These are phyloP conservation scores for Fraxinus angustifolia DNA, from an alignment of 305 asterid genomes.

Conservation along the genomic window DNA sequence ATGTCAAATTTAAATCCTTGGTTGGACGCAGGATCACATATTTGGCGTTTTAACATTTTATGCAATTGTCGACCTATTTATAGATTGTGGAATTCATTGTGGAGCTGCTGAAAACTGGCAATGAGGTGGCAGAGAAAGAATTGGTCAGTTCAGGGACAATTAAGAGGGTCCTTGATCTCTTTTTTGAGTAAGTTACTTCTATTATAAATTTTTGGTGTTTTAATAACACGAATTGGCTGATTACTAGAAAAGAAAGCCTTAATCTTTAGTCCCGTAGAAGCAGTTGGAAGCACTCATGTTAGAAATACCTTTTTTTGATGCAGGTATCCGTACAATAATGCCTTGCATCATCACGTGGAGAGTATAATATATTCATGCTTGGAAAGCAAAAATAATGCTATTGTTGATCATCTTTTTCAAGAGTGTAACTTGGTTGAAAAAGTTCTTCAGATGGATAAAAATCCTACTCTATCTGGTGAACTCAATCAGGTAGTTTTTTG, in stretches of 20 bases:
- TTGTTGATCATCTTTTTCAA: constrained; percentile 66
- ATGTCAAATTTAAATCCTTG: neutral
- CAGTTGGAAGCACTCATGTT: constrained; percentile 1
- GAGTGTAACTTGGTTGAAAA: constrained; percentile 74
- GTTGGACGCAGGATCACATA: neutral
- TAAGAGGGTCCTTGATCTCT: constrained; percentile 74
- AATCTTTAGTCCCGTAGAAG: neutral
- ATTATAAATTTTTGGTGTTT: constrained; percentile 1
- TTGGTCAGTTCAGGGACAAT: constrained; percentile 80
- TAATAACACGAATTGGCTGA: neutral
- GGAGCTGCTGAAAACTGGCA: constrained; percentile 80
- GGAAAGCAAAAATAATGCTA: constrained; percentile 64
- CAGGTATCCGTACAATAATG: constrained; percentile 95
- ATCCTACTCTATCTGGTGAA: constrained; percentile 52
- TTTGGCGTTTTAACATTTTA: neutral
- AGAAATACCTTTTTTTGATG: constrained; percentile 22
- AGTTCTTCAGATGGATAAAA: constrained; percentile 69
- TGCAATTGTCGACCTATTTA: constrained; percentile 21
- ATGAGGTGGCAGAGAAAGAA: constrained; percentile 79
- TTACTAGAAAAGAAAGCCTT: constrained; percentile 12
- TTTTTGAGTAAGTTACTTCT: constrained; percentile 60
- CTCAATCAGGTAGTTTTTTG: constrained; percentile 49
- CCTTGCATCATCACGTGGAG: constrained; percentile 97
- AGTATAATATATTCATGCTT: constrained; percentile 84
- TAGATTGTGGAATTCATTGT: constrained; percentile 91